Evolutionary conservation across 2,329 filamentous ascomycete species (phyloP).

Genomic region (Apiospora rasikravindrae): DNA sequence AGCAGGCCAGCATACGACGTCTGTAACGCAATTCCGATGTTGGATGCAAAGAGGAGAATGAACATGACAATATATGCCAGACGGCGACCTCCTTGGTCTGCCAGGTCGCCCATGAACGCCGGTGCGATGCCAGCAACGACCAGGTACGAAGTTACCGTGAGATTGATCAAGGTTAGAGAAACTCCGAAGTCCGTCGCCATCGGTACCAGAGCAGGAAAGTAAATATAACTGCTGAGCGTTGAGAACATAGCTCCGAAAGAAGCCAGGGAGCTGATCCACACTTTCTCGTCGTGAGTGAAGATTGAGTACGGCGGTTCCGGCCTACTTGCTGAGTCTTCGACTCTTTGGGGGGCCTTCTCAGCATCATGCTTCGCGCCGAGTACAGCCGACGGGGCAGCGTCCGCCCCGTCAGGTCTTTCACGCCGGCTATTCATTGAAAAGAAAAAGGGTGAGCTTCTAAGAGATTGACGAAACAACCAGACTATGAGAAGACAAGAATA

Average conservation of each 20-base stretch:
- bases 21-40: constrained; percentile 27
- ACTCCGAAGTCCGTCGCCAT: constrained; percentile 22
- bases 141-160: constrained; percentile 28
- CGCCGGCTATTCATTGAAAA: too few species aligned
- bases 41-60: constrained; percentile 25
- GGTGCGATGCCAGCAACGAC: constrained; percentile 23
- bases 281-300: constrained; percentile 26
- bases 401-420: too few species aligned
- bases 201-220: constrained; percentile 25
- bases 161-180: constrained; percentile 24
- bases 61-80: constrained; percentile 22
- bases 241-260: constrained; percentile 27
- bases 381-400: too few species aligned
- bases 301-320: constrained; percentile 24
- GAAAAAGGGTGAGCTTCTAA: too few species aligned
- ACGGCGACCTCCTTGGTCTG: constrained; percentile 25
- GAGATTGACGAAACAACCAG: too few species aligned
- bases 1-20: constrained; percentile 22
- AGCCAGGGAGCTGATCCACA: constrained; percentile 24
- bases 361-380: too few species aligned
- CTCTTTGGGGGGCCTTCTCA: too few species aligned
- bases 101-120: constrained; percentile 23
- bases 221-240: constrained; percentile 24
- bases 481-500: too few species aligned
- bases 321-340: background rate